phyloP scores from a whole-genome alignment of 345 rosid species.

The Jatropha curcas region DNA sequence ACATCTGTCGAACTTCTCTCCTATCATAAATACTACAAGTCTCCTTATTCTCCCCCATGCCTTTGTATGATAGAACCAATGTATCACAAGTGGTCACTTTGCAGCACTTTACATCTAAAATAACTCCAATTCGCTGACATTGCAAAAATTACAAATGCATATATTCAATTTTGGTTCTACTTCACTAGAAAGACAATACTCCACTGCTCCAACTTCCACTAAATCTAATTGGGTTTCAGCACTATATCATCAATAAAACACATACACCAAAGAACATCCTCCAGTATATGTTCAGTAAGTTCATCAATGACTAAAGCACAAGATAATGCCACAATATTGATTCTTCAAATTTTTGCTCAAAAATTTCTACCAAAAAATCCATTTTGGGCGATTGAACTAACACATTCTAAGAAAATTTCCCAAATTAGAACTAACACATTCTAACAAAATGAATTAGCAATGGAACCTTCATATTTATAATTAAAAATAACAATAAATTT shows the following conservation, averaged over 20 bases:
- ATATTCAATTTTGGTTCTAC: not conserved
- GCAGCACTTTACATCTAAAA: not conserved
- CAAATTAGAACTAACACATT: not conserved
- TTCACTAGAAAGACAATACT: not conserved
- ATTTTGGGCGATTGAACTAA: no score
- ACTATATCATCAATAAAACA: not conserved
- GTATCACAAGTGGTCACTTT: not conserved
- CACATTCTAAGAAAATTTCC: not conserved
- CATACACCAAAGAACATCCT: no score
- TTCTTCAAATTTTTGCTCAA: not conserved
- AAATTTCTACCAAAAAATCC: not conserved
- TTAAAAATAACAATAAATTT: not conserved
- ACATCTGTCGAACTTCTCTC: not conserved
- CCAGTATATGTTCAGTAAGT: no score
- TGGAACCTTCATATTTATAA: not conserved
- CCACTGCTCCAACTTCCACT: not conserved
- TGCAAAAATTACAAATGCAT: not conserved
- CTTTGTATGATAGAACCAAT: not conserved
- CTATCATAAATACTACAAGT: not conserved
- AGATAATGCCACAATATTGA: no score
- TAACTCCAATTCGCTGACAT: not conserved
- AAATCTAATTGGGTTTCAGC: not conserved
- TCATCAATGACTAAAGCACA: not conserved
- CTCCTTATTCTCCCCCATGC: not conserved
- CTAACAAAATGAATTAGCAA: not conserved